Conservation (phyloP, 441 rosid genomes). For the Populus hybrid region DNA sequence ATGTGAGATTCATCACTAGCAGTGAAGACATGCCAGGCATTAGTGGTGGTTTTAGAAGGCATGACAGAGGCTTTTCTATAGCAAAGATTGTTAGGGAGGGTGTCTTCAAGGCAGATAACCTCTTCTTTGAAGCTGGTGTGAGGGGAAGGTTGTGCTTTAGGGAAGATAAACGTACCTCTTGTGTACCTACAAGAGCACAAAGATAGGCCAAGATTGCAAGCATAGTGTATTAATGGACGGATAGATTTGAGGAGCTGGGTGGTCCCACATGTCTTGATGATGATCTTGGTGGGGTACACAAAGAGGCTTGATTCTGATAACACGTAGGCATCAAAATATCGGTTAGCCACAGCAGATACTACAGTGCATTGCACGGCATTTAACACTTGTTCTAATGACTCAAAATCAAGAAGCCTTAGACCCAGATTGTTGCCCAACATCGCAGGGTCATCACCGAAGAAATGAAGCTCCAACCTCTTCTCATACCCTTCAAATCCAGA, state of each 20-base stretch:
- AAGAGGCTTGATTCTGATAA: conserved; percentile 92
- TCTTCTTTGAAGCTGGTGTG: conserved; percentile 83
- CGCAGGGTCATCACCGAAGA: conserved; percentile 48
- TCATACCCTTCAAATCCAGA: conserved; percentile 98
- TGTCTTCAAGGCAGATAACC: conserved; percentile 55
- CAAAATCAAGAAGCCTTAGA: conserved; percentile 70
- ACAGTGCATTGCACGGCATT: conserved; percentile 82
- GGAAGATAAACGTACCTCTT: conserved; percentile 90
- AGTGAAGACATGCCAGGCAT: conserved; percentile 88
- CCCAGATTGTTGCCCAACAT: conserved; percentile 35
- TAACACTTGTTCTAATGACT: conserved; percentile 61
- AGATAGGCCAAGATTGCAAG: conserved; percentile 57
- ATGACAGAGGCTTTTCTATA: conserved; percentile 70
- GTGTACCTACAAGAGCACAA: conserved; percentile 73
- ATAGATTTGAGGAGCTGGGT: conserved; percentile 88
- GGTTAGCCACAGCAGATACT: conserved; percentile 86
- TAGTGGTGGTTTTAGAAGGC: conserved; percentile 59
- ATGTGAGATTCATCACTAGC: conserved; percentile 40
- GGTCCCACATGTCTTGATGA: conserved; percentile 98
- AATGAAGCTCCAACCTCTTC: conserved; percentile 89
- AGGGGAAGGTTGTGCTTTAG: conserved; percentile 86
- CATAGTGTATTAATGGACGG: conserved; percentile 64
- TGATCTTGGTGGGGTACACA: conserved; percentile 86
- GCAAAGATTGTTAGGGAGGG: conserved; percentile 53
- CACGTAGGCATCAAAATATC: conserved; percentile 79